These are phyloP conservation scores for Sechiopsis laciniata DNA, from an alignment of 306 rosid species.

Conservation along the genomic window DNA sequence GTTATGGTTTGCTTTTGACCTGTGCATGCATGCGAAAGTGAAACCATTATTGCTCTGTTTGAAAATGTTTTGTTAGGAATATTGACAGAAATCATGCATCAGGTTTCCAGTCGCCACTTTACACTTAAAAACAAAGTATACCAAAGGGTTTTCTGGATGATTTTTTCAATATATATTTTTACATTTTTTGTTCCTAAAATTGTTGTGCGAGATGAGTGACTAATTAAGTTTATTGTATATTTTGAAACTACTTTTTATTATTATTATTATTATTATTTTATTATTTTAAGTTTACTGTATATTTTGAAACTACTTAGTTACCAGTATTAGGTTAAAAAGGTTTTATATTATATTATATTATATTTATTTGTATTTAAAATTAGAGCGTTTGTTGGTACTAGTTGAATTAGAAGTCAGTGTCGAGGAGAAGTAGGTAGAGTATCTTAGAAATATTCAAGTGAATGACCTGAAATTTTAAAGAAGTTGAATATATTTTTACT, in stretches of 20 bases:
- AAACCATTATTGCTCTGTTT: neutral
- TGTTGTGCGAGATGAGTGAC: neutral
- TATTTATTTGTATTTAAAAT: neutral
- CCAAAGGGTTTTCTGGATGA: neutral
- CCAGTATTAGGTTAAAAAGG: neutral
- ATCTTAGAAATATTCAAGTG: neutral
- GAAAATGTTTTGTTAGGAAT: conserved; percentile 9
- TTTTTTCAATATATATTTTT: neutral
- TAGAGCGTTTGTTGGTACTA: neutral
- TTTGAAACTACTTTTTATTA: neutral
- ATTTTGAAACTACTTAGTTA: neutral
- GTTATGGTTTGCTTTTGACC: neutral
- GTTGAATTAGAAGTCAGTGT: neutral
- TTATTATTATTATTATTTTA: too few relatives aligned
- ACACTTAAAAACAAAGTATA: neutral
- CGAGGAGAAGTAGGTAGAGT: neutral
- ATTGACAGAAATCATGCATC: conserved; percentile 13
- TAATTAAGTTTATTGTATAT: neutral
- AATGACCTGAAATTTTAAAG: neutral
- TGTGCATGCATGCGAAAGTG: conserved; percentile 9
- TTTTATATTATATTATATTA: too few relatives aligned
- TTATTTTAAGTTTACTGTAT: neutral
- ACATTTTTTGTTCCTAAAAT: neutral
- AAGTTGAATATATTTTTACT: neutral
- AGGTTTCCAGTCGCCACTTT: conserved; percentile 5